Evolutionary conservation across 192 early-diverging fungal genomes (phyloP).

Genomic region (Funneliformis mosseae): DNA sequence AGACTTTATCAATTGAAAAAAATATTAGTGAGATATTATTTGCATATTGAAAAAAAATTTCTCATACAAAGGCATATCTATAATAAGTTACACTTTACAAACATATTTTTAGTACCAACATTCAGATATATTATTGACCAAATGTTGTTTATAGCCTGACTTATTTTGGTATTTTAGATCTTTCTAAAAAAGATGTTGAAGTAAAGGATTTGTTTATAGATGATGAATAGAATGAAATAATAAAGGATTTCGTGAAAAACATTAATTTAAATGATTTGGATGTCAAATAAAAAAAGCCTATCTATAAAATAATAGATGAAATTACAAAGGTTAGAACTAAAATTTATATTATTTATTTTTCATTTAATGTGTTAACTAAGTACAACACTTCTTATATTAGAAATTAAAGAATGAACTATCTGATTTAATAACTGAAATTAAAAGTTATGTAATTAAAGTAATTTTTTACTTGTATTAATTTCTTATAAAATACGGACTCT

Average conservation of each 20-base stretch:
- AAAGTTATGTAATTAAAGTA: constrained; percentile 27
- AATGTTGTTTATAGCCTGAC: constrained; percentile 24
- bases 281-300: background rate
- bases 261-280: constrained; percentile 24
- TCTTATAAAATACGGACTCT: constrained; percentile 14
- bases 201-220: constrained; percentile 28
- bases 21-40: background rate
- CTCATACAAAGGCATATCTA: constrained; percentile 6
- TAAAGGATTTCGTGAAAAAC: constrained; percentile 13
- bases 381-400: background rate
- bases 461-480: constrained; percentile 1
- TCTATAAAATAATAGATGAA: constrained; percentile 24
- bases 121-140: background rate
- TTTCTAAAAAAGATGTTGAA: constrained; percentile 14
- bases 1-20: background rate
- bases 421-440: constrained; percentile 21
- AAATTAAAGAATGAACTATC: background rate
- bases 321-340: background rate
- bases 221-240: constrained; percentile 30
- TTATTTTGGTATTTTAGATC: constrained; percentile 32
- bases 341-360: constrained; percentile 20
- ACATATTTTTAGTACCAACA: background rate
- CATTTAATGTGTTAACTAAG: background rate
- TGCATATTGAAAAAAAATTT: background rate
- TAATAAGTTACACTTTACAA: constrained; percentile 19